Conservation (phyloP, 2,329 filamentous ascomycete genomes). For the Pseudogymnoascus sp. region DNA sequence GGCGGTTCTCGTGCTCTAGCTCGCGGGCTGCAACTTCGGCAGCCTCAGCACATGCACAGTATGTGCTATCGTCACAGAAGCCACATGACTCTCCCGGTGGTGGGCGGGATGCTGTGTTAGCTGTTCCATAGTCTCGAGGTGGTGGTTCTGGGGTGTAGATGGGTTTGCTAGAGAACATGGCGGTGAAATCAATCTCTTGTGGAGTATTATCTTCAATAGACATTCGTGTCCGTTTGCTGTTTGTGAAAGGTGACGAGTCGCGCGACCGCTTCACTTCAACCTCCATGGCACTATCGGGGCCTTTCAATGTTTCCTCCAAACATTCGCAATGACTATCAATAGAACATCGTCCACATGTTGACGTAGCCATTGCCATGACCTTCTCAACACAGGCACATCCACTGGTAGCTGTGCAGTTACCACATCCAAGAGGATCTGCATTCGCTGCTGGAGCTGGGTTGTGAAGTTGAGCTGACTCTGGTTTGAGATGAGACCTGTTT, state of each 20-base stretch:
- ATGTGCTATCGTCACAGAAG: slow-evolving; percentile 76
- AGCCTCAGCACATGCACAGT: slow-evolving; percentile 72
- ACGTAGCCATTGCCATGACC: slow-evolving; percentile 45
- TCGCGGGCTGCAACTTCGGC: slow-evolving; percentile 33
- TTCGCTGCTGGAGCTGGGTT: slow-evolving; percentile 19
- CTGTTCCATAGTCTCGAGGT: slow-evolving; percentile 21
- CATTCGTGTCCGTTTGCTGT: slow-evolving; percentile 48
- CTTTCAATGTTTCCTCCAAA: slow-evolving; percentile 39
- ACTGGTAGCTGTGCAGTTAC: slow-evolving; percentile 48
- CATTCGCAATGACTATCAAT: slow-evolving; percentile 58
- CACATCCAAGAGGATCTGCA: slow-evolving; percentile 41
- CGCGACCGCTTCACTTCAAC: slow-evolving; percentile 27
- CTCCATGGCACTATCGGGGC: slow-evolving; percentile 23
- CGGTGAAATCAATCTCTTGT: slow-evolving; percentile 70
- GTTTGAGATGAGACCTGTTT: slow-evolving; percentile 5
- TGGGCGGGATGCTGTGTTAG: slow-evolving; percentile 28
- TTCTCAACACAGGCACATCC: slow-evolving; percentile 55
- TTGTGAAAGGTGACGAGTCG: slow-evolving; percentile 24
- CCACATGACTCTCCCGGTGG: slow-evolving; percentile 65
- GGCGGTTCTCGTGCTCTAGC: slow-evolving; percentile 26
- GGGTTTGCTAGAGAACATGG: slow-evolving; percentile 49
- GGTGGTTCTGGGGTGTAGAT: slow-evolving; percentile 17
- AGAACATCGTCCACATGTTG: slow-evolving; percentile 62
- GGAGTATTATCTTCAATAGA: slow-evolving; percentile 38
- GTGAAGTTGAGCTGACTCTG: slow-evolving; percentile 19